Evolutionary conservation across 2,329 filamentous ascomycete genomes (phyloP), one percentile per base, ranked within the genome.

Genomic region (Verruconis gallopava): DNA sequence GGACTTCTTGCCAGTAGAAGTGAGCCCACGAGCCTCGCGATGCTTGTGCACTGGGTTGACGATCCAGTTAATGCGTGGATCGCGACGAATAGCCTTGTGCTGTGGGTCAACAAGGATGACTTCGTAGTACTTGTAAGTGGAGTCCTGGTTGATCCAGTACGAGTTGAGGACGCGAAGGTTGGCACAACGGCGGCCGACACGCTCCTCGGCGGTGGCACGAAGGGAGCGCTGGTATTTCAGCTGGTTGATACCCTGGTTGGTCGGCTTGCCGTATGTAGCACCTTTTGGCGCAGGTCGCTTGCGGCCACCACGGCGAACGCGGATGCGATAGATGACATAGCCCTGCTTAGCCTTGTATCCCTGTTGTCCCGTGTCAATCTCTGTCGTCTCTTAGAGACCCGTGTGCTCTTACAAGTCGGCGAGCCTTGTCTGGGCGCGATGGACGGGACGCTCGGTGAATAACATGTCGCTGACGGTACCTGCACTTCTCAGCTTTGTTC

Each of bases 301-400:
- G 78, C 91, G 86, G 63, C 91, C 91, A 81, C 91, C 91, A 69
- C 91, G 86, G 68, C 91, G 84, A 60, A 98, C 91, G 67, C 91
- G 91, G 65, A 93, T 79, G 68, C 91, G 91, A 82, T 98, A 98
- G 82, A 98, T 86, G 67, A 98, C 91, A 77, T 96, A 98, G 71
- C 91, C 91, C 77, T 98, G 91, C 85, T 98, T 98, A 77, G 93
- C 91, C 85, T 98, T 98, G 85, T 98, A 98, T 62, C 91, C 91
- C 25, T 30, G 25, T 30, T 30, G 25, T 30, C 25, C 25, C n/a
- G n/a, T 30, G 25, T 30, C 25, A 30, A 30, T 30, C n/a, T 9
- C 25, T 30, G 25, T 30, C n/a, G 25, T n/a, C 25, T 9, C n/a
- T n/a, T n/a, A n/a, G n/a, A n/a, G n/a, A n/a, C n/a, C n/a, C n/a